Conservation (phyloP, 257 asterid genomes). For the Orobanche coerulescens region DNA sequence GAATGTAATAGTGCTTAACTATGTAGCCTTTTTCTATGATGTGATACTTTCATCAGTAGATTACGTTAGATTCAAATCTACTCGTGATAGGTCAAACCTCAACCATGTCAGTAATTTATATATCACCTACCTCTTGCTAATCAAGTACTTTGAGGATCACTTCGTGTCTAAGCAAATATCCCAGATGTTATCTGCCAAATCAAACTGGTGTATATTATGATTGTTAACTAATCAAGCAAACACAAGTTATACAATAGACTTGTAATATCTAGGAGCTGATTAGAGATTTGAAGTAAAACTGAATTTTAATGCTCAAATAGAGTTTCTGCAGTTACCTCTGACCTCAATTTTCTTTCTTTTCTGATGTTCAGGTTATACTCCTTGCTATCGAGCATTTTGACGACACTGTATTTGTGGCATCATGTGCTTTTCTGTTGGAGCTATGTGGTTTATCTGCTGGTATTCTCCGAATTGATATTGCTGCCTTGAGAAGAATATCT, state of each 20-base stretch:
- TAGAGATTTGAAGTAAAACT: slow-evolving; percentile 14
- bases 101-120: background rate
- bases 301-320: slow-evolving; percentile 6
- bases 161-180: background rate
- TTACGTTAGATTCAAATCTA: background rate
- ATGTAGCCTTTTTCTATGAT: too few species aligned
- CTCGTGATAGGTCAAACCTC: background rate
- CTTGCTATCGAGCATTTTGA: slow-evolving; percentile 87
- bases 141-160: slow-evolving; percentile 14
- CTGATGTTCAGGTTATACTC: slow-evolving; percentile 66
- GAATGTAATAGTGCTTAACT: too few species aligned
- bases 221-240: background rate
- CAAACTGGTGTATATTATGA: background rate
- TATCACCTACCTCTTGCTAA: slow-evolving; percentile 1
- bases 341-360: slow-evolving; percentile 18
- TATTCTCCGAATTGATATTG: slow-evolving; percentile 66
- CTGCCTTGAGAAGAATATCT: slow-evolving; percentile 90
- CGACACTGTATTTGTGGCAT: slow-evolving; percentile 83
- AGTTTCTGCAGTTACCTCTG: slow-evolving; percentile 11
- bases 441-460: slow-evolving; percentile 75
- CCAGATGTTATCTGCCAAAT: slow-evolving; percentile 2
- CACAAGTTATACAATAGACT: background rate
- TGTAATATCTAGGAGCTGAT: slow-evolving; percentile 4
- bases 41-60: too few species aligned
- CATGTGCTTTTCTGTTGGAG: slow-evolving; percentile 87